Evolutionary conservation across 2,329 filamentous ascomycete genomes (phyloP).

Genomic region (Dactylellina sp.): DNA sequence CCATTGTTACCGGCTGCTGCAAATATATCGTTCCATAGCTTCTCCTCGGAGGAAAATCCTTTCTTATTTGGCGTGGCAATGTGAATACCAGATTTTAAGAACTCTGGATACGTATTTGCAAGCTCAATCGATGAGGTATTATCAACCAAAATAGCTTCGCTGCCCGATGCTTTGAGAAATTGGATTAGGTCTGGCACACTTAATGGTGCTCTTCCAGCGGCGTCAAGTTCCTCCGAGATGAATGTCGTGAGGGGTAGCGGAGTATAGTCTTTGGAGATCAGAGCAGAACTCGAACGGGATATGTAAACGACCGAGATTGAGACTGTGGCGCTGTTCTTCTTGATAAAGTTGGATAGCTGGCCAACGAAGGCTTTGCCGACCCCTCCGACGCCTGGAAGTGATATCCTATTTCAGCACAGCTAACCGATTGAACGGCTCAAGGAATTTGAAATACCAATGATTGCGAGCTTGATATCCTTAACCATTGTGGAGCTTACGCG

Average conservation of each 20-base stretch:
- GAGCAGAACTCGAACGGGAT: slow-evolving; percentile 83
- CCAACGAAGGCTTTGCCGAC: slow-evolving; percentile 91
- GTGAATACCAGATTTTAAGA: slow-evolving; percentile 83
- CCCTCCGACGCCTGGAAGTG: slow-evolving; percentile 79
- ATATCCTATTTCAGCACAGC: slow-evolving; percentile 33
- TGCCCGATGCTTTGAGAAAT: slow-evolving; percentile 81
- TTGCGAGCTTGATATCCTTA: slow-evolving; percentile 54
- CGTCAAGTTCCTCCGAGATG: slow-evolving; percentile 72
- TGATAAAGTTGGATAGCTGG: slow-evolving; percentile 74
- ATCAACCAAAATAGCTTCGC: slow-evolving; percentile 86
- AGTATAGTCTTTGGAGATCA: slow-evolving; percentile 79
- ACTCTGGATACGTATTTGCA: slow-evolving; percentile 82
- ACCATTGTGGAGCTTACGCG: slow-evolving; percentile 16
- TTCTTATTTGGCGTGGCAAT: slow-evolving; percentile 99
- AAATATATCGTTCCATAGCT: slow-evolving; percentile 90
- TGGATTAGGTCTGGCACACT: slow-evolving; percentile 74
- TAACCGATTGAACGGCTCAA: neutral
- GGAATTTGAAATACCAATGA: slow-evolving; percentile 50
- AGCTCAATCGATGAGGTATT: slow-evolving; percentile 93
- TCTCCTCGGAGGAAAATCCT: slow-evolving; percentile 84
- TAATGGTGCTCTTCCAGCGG: slow-evolving; percentile 74
- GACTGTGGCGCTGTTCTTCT: slow-evolving; percentile 75
- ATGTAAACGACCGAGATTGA: slow-evolving; percentile 85
- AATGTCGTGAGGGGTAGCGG: slow-evolving; percentile 73
- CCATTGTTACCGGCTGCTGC: slow-evolving; percentile 72